phyloP scores from a whole-genome alignment of 805 yeast genomes.

The Wickerhamiella azyma region DNA sequence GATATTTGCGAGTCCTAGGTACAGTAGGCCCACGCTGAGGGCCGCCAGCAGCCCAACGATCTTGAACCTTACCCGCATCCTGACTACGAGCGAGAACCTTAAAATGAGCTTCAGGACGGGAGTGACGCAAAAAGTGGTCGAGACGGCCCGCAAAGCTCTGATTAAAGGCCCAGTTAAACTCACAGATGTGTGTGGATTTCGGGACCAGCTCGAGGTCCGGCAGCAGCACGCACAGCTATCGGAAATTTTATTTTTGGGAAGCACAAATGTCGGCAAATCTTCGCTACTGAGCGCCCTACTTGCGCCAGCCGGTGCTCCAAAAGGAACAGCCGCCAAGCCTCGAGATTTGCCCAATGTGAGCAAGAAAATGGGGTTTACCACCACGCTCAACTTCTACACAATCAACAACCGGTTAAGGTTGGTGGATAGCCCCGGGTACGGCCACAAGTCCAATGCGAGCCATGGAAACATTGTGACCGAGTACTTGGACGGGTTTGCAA shows the following conservation, averaged over 20 bases:
- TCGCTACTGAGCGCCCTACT: constrained; percentile 49
- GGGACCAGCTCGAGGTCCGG: constrained; percentile 14
- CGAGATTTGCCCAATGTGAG: constrained; percentile 32
- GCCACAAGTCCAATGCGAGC: constrained; percentile 44
- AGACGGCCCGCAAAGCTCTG: constrained; percentile 21
- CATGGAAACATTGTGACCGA: constrained; percentile 62
- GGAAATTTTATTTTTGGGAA: constrained; percentile 63
- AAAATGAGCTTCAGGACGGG: not conserved
- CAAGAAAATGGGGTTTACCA: constrained; percentile 40
- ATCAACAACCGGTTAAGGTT: constrained; percentile 49
- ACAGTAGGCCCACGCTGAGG: constrained; percentile 14
- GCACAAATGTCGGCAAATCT: constrained; percentile 80
- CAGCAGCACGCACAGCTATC: constrained; percentile 33
- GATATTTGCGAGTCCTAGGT: constrained; percentile 21
- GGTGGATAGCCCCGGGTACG: constrained; percentile 88
- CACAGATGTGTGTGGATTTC: constrained; percentile 23
- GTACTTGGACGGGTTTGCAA: constrained; percentile 40
- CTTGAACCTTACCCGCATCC: constrained; percentile 18
- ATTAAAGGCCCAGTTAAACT: constrained; percentile 19
- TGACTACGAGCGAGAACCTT: not conserved
- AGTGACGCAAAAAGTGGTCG: constrained; percentile 13
- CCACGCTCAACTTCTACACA: constrained; percentile 57
- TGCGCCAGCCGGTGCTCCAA: constrained; percentile 21
- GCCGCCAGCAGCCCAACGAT: constrained; percentile 16
- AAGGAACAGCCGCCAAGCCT: constrained; percentile 14